Evolutionary conservation across 108 stramenopile species (phyloP).

Genomic region (Pseudonitzschia multiseries): DNA sequence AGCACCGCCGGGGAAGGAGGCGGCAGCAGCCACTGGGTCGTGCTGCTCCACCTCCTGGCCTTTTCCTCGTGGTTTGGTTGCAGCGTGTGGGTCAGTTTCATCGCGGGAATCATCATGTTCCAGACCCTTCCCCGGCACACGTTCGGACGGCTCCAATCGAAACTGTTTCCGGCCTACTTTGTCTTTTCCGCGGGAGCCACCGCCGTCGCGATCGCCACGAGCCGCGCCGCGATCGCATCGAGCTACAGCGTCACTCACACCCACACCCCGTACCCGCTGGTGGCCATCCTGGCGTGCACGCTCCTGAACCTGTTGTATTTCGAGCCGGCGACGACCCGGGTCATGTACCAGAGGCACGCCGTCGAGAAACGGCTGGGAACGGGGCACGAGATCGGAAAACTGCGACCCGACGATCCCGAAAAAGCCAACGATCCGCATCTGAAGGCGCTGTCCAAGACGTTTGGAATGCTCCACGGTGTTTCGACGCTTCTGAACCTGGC

Average conservation of each 20-base stretch:
- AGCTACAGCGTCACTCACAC: no score
- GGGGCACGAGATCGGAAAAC: slow-evolving; percentile 48
- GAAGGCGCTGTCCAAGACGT: slow-evolving; percentile 47
- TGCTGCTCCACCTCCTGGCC: slow-evolving; percentile 58
- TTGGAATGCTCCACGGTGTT: slow-evolving; percentile 81
- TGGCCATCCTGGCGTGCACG: slow-evolving; percentile 47
- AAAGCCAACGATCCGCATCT: slow-evolving; percentile 25
- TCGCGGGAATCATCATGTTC: slow-evolving; percentile 83
- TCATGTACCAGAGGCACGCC: slow-evolving; percentile 64
- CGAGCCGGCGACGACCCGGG: slow-evolving; percentile 60
- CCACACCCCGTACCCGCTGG: slow-evolving; percentile 29
- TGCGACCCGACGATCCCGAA: slow-evolving; percentile 46
- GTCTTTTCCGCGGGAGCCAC: slow-evolving; percentile 49
- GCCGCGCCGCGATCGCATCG: slow-evolving; percentile 20
- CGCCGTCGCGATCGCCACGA: slow-evolving; percentile 46
- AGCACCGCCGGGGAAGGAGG: not conserved
- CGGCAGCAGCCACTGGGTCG: slow-evolving; percentile 9
- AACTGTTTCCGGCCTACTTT: slow-evolving; percentile 83
- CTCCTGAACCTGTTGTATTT: slow-evolving; percentile 70
- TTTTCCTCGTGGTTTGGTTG: slow-evolving; percentile 78
- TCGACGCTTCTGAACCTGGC: slow-evolving; percentile 42
- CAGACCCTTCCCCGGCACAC: slow-evolving; percentile 80
- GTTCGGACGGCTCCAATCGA: slow-evolving; percentile 80
- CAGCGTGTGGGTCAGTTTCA: slow-evolving; percentile 71
- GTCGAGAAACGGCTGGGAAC: slow-evolving; percentile 56